phyloP scores from a whole-genome alignment of 352 stramenopile species.

The Globisporangium viniferum region DNA sequence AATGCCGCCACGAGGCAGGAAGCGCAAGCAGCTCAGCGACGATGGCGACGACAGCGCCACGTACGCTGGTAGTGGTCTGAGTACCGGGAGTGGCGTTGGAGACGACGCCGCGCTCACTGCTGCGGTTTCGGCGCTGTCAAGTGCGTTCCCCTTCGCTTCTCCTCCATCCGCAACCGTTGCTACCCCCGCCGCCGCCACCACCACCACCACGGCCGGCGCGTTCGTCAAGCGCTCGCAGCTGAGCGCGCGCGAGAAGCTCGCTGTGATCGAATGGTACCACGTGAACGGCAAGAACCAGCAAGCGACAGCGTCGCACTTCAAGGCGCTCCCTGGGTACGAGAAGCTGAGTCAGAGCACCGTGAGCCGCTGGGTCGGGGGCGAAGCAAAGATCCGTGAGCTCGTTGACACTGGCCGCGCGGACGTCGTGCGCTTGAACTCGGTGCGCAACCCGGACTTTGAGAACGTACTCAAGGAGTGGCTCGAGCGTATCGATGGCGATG shows the following conservation, averaged over 20 bases:
- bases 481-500: conserved; percentile 6
- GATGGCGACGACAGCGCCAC: neutral
- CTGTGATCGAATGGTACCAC: conserved; percentile 19
- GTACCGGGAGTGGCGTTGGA: neutral
- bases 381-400: conserved; percentile 19
- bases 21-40: neutral
- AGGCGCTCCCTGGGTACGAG: conserved; percentile 6
- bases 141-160: neutral
- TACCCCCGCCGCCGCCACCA: neutral
- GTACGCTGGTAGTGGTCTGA: neutral
- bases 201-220: neutral
- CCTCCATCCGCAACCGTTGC: neutral
- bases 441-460: conserved; percentile 23
- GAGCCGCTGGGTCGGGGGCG: conserved; percentile 20
- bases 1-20: conserved; percentile 4
- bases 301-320: conserved; percentile 17
- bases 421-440: conserved; percentile 15
- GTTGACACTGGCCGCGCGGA: conserved; percentile 8
- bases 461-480: conserved; percentile 21
- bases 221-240: conserved; percentile 19
- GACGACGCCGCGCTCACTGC: neutral
- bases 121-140: neutral
- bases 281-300: conserved; percentile 18
- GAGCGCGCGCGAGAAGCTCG: conserved; percentile 19
- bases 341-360: conserved; percentile 24